Evolutionary conservation across 2,329 filamentous ascomycete species (phyloP).

Genomic region (Calonectria pseudoturangicola): DNA sequence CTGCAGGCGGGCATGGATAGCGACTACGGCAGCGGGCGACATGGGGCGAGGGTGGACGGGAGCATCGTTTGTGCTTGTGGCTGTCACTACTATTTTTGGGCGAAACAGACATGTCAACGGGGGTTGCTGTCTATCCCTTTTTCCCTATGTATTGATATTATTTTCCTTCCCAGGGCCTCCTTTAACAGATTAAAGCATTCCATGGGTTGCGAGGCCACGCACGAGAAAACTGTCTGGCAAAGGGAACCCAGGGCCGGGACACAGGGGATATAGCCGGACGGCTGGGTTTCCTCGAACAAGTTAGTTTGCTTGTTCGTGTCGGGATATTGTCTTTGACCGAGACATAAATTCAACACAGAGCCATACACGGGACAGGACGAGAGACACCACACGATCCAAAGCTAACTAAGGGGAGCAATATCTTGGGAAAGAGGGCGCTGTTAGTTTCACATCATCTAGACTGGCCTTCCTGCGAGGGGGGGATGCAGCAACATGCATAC

Average conservation of each 20-base stretch:
- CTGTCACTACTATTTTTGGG: conserved; percentile 15
- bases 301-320: conserved; percentile 21
- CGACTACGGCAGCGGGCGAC: conserved; percentile 19
- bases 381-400: conserved; percentile 29
- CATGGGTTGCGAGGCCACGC: conserved; percentile 11
- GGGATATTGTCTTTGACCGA: conserved; percentile 29
- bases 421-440: background rate
- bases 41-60: conserved; percentile 23
- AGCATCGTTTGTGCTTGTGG: conserved; percentile 11
- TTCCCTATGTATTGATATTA: background rate
- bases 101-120: conserved; percentile 21
- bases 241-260: conserved; percentile 1
- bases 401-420: conserved; percentile 2
- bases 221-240: background rate
- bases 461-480: conserved; percentile 2
- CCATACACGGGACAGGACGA: background rate
- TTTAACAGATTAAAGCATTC: conserved; percentile 19
- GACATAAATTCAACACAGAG: conserved; percentile 30
- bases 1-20: conserved; percentile 22
- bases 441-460: conserved; percentile 6
- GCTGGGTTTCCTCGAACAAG: conserved; percentile 14
- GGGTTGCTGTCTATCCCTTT: conserved; percentile 6
- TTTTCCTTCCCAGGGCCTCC: background rate
- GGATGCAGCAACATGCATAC: conserved; percentile 18
- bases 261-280: conserved; percentile 17